phyloP scores from a whole-genome alignment of 1,284 basidiomycete species.

The Cryptococcus maquisensis region DNA sequence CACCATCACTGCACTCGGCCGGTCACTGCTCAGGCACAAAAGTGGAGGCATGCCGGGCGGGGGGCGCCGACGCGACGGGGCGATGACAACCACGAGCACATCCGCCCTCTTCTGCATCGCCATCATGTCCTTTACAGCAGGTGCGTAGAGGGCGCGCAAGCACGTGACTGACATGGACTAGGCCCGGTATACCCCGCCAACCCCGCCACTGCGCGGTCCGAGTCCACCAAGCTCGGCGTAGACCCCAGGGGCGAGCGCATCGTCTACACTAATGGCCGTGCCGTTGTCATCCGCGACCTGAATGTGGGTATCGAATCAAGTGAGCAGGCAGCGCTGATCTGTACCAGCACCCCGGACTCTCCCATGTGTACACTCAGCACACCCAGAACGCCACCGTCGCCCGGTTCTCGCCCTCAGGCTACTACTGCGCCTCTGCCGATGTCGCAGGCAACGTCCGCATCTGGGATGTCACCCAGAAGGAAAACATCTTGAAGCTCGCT shows the following conservation, averaged over 20 bases:
- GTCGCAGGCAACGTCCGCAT: slow-evolving; percentile 73
- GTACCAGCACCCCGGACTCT: slow-evolving; percentile 30
- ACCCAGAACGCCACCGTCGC: slow-evolving; percentile 82
- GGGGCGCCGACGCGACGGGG: too few relatives aligned
- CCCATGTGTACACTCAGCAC: slow-evolving; percentile 58
- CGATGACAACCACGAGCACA: too few relatives aligned
- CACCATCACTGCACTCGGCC: slow-evolving; percentile 1
- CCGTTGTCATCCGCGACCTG: slow-evolving; percentile 68
- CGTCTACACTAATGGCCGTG: slow-evolving; percentile 79
- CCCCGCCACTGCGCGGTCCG: slow-evolving; percentile 59
- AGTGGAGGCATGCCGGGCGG: too few relatives aligned
- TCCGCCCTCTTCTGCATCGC: too few relatives aligned
- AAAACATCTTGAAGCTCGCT: slow-evolving; percentile 79
- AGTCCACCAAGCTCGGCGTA: slow-evolving; percentile 69
- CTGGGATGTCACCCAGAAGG: slow-evolving; percentile 89
- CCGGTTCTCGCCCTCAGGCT: slow-evolving; percentile 87
- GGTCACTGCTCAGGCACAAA: too few relatives aligned
- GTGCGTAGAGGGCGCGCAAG: too few relatives aligned
- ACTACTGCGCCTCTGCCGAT: slow-evolving; percentile 90
- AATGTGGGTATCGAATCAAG: slow-evolving; percentile 47
- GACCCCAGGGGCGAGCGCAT: slow-evolving; percentile 74
- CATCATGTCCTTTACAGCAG: too few relatives aligned
- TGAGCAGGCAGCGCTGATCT: neutral
- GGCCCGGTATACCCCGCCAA: slow-evolving; percentile 64
- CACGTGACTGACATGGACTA: neutral